phyloP scores from a whole-genome alignment of 768 basidiomycete genomes.

The Clavaria fumosa region DNA sequence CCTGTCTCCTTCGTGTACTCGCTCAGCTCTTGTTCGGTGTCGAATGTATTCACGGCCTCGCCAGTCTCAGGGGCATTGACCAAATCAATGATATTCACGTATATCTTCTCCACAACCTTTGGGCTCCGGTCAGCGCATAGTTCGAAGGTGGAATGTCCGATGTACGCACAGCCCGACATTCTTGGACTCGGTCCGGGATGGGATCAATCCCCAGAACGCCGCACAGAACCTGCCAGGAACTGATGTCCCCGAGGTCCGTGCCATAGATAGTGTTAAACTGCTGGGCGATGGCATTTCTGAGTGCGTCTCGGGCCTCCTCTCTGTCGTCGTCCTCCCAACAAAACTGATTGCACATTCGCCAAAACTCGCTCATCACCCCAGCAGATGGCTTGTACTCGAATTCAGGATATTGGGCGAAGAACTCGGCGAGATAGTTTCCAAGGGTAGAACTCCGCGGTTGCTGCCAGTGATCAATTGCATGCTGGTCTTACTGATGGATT shows the following conservation, averaged over 20 bases:
- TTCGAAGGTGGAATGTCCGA: neutral
- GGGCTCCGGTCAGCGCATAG: neutral
- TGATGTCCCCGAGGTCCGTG: conserved; percentile 16
- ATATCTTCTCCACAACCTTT: conserved; percentile 17
- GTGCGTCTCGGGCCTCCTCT: conserved; percentile 10
- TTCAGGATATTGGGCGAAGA: conserved; percentile 10
- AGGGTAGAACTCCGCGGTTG: no score
- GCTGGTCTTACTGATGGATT: no score
- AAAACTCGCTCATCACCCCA: conserved; percentile 9
- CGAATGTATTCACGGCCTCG: conserved; percentile 12
- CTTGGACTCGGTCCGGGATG: conserved; percentile 14
- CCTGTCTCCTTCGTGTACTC: conserved; percentile 15
- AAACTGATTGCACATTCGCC: conserved; percentile 10
- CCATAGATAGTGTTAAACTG: conserved; percentile 23
- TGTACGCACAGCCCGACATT: conserved; percentile 16
- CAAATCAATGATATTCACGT: conserved; percentile 28
- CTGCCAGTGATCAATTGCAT: no score
- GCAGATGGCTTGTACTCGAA: conserved; percentile 8
- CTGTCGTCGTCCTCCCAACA: conserved; percentile 8
- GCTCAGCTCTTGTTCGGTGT: conserved; percentile 16
- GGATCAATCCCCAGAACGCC: conserved; percentile 16
- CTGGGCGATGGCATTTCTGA: conserved; percentile 17
- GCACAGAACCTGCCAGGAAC: conserved; percentile 6
- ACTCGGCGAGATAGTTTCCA: conserved; percentile 4
- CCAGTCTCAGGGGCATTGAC: conserved; percentile 13